A percentile compares a stretch with the other conserved stretches of the same genome.
Evolutionary conservation across 2,329 filamentous ascomycete genomes (phyloP).

Genomic region (Sporothrix pseudoabietina): DNA sequence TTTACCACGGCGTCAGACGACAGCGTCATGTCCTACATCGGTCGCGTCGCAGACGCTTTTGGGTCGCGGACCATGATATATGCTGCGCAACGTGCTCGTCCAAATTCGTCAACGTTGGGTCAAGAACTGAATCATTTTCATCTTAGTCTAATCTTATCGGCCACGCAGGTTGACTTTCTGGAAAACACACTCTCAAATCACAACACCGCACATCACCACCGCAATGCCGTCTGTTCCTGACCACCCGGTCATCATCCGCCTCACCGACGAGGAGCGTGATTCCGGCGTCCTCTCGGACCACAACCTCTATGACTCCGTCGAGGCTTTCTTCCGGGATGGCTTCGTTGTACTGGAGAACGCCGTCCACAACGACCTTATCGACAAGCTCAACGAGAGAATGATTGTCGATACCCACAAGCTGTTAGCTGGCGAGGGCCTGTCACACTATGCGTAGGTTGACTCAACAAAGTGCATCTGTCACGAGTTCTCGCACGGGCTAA

Average conservation of each 20-base stretch:
- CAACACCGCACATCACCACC: neutral
- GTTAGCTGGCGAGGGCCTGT: slow-evolving; percentile 33
- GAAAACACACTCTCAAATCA: neutral
- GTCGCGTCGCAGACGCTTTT: neutral
- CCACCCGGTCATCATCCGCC: slow-evolving; percentile 27
- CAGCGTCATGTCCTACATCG: neutral
- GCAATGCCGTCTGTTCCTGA: slow-evolving; percentile 25
- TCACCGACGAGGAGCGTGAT: slow-evolving; percentile 37
- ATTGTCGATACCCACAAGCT: slow-evolving; percentile 36
- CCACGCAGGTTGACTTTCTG: neutral
- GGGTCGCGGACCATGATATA: neutral
- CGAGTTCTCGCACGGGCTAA: neutral
- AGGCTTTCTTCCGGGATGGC: slow-evolving; percentile 38
- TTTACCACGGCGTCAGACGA: slow-evolving; percentile 4
- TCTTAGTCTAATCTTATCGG: neutral
- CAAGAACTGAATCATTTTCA: neutral
- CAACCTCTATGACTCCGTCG: slow-evolving; percentile 38
- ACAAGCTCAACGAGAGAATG: slow-evolving; percentile 38
- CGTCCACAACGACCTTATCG: slow-evolving; percentile 37
- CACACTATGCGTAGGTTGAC: slow-evolving; percentile 30
- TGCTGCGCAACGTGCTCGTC: neutral
- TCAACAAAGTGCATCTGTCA: neutral
- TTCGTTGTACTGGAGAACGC: slow-evolving; percentile 38
- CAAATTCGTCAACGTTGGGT: neutral
- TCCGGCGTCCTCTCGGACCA: slow-evolving; percentile 37